Conservation (phyloP, 768 basidiomycete genomes). For the Podaxis carcinomalis region DNA sequence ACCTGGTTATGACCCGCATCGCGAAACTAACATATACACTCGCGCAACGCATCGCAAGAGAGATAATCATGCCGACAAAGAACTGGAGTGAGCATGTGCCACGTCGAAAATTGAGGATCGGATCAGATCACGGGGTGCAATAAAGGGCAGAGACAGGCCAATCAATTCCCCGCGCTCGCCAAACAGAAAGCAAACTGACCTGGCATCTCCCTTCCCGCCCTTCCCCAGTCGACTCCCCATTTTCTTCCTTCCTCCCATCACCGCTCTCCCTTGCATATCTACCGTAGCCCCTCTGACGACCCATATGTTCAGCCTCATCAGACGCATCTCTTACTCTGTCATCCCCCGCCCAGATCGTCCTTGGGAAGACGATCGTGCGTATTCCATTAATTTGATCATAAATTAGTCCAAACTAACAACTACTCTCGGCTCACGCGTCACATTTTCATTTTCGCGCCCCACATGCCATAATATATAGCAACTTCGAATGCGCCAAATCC, state of each 20-base stretch:
- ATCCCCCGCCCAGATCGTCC: slow-evolving; percentile 70
- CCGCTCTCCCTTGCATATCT: background rate
- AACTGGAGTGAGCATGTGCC: slow-evolving; percentile 1
- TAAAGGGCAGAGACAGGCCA: background rate
- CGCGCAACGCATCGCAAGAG: background rate
- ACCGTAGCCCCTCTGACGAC: background rate
- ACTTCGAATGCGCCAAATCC: slow-evolving; percentile 72
- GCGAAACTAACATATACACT: background rate
- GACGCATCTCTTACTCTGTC: slow-evolving; percentile 66
- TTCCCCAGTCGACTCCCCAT: background rate
- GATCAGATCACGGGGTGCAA: slow-evolving; percentile 10
- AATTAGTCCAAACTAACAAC: background rate
- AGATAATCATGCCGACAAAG: background rate
- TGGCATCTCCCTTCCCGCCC: background rate
- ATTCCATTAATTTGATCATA: slow-evolving; percentile 1
- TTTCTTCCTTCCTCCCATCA: background rate
- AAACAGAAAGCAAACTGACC: background rate
- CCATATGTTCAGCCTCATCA: slow-evolving; percentile 64
- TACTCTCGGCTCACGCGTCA: slow-evolving; percentile 8
- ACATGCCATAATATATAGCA: slow-evolving; percentile 33
- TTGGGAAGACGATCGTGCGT: slow-evolving; percentile 75
- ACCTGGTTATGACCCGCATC: background rate
- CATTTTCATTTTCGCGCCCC: background rate
- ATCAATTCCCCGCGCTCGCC: background rate
- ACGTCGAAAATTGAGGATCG: slow-evolving; percentile 2